Base-by-base conservation (phyloP, 2,329 filamentous ascomycete species). In the Ophiostoma tasmaniense region DNA sequence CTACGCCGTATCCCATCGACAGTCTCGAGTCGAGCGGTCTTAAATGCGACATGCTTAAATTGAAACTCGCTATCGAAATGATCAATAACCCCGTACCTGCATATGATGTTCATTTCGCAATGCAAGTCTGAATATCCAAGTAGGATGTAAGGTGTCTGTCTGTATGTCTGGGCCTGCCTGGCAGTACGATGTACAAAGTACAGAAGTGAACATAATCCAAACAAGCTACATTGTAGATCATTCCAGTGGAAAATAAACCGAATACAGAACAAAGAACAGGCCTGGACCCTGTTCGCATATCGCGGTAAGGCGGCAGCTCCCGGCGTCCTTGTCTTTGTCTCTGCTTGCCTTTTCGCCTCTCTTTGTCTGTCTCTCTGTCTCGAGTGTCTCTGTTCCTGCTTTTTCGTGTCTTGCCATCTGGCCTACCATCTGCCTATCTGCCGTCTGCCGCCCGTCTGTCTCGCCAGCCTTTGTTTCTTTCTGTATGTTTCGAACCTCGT, bases 1-100 rank as follows among this genome's bases (percentile, higher is more conserved):
- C 14, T 28, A 55, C 50, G 25, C 2, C 10, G 45, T 50, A n/a
- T 50, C 45, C 33, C n/a, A 22, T 22, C 17, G 20, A n/a, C n/a
- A 25, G n/a, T 55, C 45, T 52, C 55, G 55, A 61, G 50, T 61
- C 55, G 55, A 30, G 55, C 55, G 55, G 22, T 59, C 55, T 61
- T 30, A 13, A 30, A 5, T 61, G 55, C 25, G 55, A 25, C 22
- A 61, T 13, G 25, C 17, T 13, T 17, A 22, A 30, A 33, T 3
- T 17, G 25, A 61, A 61, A 61, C 55, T 6, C 25, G 14, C 25
- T 61, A 33, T 45, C 42, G 42, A 45, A 20, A 45, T n/a, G 17
- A n/a, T 61, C 55, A 61, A 61, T 61, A 61, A 61, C 30, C 20
- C 55, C 55, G 55, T 61, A 61, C 25, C 55, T 59, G 52, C 55